Evolutionary conservation across 257 asterid species (phyloP), one percentile per base, ranked within the genome.

Genomic region (Oldenlandia corymbosa): DNA sequence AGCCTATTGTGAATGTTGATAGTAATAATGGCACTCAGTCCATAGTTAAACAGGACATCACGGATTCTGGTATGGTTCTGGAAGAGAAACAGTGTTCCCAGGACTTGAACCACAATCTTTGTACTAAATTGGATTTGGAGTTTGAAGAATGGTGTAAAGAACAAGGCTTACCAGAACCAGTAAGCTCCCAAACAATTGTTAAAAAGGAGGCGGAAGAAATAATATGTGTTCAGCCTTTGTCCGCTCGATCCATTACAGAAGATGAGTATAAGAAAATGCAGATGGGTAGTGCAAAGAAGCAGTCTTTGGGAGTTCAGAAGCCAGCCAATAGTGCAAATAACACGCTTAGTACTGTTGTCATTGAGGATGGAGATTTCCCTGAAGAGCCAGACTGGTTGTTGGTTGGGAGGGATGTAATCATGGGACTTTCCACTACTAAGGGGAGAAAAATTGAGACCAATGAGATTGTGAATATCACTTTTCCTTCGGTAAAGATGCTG

Each of bases 391-490:
- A 77, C 28, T 90, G 95, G 97, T 68, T 87, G 76, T 73, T 90
- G 77, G 97, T 90, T 8, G 95, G 90, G 42, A 80, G 97, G 75
- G 76, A 82, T 7, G 77, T 85, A 57, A 67, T 90, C 32, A 78
- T 72, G 8, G 97, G 95, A 52, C 75, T 85, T 43, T 90, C 97
- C 5, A 90, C 97, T 2, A 87, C 95, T 0, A 87, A 71, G 53
- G 97, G 95, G 26, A 83, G 95, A 57, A 87, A 87, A 73, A 31
- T 90, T 73, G 92, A 79, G 82, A 76, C 80, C 34, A 87, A 90
- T 76, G 97, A 90, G 83, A 87, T 90, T 66, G 90, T 90, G 68
- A 85, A 85, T 75, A 82, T 90, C 70, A 56, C 76, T 66, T 87
- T 90, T 64, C 97, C 97, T 2, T 51, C 39, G 31, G 43, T 53